Evolutionary conservation across 2,329 filamentous ascomycete genomes (phyloP).

Genomic region (Aureobasidium sp.): DNA sequence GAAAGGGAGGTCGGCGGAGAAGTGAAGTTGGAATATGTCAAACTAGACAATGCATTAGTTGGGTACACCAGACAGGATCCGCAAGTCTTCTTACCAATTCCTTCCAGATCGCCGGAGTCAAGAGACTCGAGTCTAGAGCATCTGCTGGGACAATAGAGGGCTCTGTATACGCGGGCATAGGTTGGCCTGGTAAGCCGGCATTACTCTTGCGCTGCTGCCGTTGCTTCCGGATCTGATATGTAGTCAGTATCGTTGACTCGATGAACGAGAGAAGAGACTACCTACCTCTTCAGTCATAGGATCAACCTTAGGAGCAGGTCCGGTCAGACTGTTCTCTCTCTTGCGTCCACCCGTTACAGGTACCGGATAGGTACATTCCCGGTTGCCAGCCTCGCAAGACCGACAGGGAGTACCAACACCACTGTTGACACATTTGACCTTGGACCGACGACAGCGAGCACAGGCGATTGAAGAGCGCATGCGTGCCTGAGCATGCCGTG

Average conservation of each 20-base stretch:
- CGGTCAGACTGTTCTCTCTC: constrained; percentile 11
- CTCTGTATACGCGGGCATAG: neutral
- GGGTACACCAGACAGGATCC: neutral
- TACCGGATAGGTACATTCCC: constrained; percentile 65
- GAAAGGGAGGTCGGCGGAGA: constrained; percentile 64
- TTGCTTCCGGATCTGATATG: neutral
- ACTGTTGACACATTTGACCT: constrained; percentile 80
- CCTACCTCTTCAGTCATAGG: neutral
- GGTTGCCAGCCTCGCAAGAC: constrained; percentile 61
- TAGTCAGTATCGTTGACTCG: neutral
- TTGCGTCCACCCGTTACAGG: constrained; percentile 30
- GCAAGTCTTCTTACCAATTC: constrained; percentile 41
- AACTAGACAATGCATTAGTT: constrained; percentile 33
- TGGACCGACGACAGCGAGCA: constrained; percentile 65
- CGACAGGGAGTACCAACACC: constrained; percentile 65
- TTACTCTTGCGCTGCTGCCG: constrained; percentile 11
- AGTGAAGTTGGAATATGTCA: constrained; percentile 62
- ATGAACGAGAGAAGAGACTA: neutral
- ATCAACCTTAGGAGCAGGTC: neutral
- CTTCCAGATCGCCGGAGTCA: constrained; percentile 59
- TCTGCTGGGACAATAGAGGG: constrained; percentile 29
- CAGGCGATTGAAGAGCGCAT: constrained; percentile 78
- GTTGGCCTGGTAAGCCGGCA: constrained; percentile 9
- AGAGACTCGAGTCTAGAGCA: constrained; percentile 51
- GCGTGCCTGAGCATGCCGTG: constrained; percentile 18